Evolutionary conservation across 257 asterid species (phyloP), one percentile per base, ranked within the genome.

Genomic region (Capsicum chinense): DNA sequence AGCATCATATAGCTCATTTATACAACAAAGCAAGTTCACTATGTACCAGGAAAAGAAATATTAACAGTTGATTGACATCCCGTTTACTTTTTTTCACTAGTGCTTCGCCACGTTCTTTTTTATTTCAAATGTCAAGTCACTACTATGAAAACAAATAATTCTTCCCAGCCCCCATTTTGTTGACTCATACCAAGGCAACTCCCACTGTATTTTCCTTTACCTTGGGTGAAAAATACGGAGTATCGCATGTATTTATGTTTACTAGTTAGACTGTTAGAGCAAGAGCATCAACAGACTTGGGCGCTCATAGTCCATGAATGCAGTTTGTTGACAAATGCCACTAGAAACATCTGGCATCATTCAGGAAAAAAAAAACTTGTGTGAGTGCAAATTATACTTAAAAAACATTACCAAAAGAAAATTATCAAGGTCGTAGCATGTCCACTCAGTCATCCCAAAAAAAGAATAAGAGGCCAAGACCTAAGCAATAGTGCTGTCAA

Each of bases 381-480:
- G 52, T 52, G 13, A 74, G 3, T 74, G 80, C 19, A 74, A 19
- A 21, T 50, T 50, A 74, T 26, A 52, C 33, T 26, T 15, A 52
- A 52, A 15, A 76, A 33, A 13, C 47, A 7, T 76, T 76, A 13
- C 47, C 21, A 78, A 78, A 78, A 52, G 64, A 78, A 44, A 76
- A 76, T 52, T 14, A 13, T 14, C n/a, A 76, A 3, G 80, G 14
- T 39, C 26, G 81, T 13, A 76, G 47, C 47, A 14, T 52, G 26
- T 26, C 63, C 42, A 13, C 14, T 26, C 63, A 7, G 7, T 13
- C 47, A 52, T 76, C 47, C 59, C 81, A 76, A 52, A 13, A 13
- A 78, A 14, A 78, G 82, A 54, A 78, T 33, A 54, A 4, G 13
- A 76, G 64, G 81, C 26, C 82, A 54, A 78, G 50, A 78, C 42